A percentile compares a stretch with the other conserved stretches of the same genome.
Conservation (phyloP, 139 green algal genomes). For the Chlorella ohadii region DNA sequence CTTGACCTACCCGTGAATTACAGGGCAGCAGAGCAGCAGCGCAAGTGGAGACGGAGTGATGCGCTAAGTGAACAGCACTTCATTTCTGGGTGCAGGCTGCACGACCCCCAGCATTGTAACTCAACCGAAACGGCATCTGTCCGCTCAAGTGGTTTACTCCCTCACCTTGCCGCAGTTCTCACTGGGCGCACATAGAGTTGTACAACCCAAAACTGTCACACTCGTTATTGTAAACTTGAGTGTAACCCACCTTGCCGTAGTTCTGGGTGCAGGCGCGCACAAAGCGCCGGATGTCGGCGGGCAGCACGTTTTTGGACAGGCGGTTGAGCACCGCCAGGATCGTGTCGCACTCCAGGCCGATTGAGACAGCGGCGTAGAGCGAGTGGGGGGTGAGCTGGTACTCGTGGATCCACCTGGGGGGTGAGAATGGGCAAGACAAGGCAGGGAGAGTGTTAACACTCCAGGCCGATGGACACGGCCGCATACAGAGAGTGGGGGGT, state of each 20-base stretch:
- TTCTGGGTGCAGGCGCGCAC: constrained; percentile 90
- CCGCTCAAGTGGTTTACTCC: no score
- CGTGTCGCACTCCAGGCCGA: constrained; percentile 91
- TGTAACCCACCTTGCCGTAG: constrained; percentile 93
- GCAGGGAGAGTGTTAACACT: constrained; percentile 52
- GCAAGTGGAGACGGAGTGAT: no score
- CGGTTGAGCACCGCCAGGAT: constrained; percentile 92
- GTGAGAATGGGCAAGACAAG: not conserved
- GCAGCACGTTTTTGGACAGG: constrained; percentile 81
- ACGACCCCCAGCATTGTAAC: no score
- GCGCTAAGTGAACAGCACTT: no score
- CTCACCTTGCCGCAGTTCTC: no score
- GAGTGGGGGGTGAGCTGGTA: constrained; percentile 97
- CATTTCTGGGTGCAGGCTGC: not conserved
- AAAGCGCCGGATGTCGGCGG: constrained; percentile 81
- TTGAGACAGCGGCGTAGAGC: constrained; percentile 96
- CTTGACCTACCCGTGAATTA: no score
- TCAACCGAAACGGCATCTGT: no score
- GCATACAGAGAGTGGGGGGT: constrained; percentile 97
- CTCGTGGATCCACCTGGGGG: constrained; percentile 35
- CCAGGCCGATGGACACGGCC: constrained; percentile 93
- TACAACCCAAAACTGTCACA: no score
- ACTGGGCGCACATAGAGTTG: no score
- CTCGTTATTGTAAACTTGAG: no score
- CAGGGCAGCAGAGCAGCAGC: no score